Base-by-base conservation (phyloP, 2,329 filamentous ascomycete species). In the Claviceps sp. region DNA sequence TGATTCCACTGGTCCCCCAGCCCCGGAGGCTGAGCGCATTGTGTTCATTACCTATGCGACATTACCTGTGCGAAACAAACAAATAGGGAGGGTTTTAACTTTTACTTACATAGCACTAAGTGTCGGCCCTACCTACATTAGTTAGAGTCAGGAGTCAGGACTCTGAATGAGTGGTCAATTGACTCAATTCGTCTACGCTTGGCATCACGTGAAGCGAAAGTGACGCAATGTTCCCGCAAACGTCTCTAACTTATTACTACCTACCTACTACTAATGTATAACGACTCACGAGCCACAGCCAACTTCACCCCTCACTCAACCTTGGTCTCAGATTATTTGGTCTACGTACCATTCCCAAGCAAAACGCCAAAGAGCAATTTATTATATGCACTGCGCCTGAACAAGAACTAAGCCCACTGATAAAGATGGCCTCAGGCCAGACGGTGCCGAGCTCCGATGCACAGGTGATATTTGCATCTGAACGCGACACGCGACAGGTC, bases 401-500 rank as follows among this genome's bases (percentile, higher is more conserved):
- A 22, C 13, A 14, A 24, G 41, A 34, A 34, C 30, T 11, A 11
- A 34, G 30, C 30, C n/a, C 11, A 43, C 22, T 34, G 38, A 6
- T 20, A 38, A 13, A 22, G 9, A 54, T 50, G 43, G 24, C 49
- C 5, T 38, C 44, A 34, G 53, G 49, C 48, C 38, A 54, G 13
- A 48, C 48, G 9, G 34, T 54, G 48, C 56, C 57, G 36, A 63
- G 60, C 37, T 58, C 63, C 7, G 59, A 59, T 49, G 62, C 65
- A 38, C 63, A 58, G 52, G 58, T 60, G 37, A 59, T 49, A 5
- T 60, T 48, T 50, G 54, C 57, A 18, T 60, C 59, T 2, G 59
- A 56, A 18, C 55, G 58, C 42, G 14, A 52, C 16, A 54, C 52
- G 14, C 86, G 24, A 18, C 5, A 36, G 14, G 45, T 34, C 8